Base-by-base conservation (phyloP, 2,329 filamentous ascomycete genomes). In the Periconia macrospinosa region DNA sequence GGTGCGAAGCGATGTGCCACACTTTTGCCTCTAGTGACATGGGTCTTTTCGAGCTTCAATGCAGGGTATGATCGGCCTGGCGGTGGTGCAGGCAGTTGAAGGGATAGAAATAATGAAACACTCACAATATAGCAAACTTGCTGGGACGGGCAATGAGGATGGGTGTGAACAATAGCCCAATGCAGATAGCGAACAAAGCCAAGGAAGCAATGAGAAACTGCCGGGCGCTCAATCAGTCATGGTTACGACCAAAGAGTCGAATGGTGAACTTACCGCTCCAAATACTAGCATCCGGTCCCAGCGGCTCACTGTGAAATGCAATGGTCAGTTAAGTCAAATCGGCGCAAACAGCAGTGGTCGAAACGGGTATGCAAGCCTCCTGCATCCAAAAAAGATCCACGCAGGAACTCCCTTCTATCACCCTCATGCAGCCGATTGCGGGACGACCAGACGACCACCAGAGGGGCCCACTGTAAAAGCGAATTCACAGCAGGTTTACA, bases 91-190 rank as follows among this genome's bases (percentile, higher is more conserved):
- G 57, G 59, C 55, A 55, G 53, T 52, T 55, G 40, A 57, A 50
- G 46, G 47, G 62, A 61, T 14, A 43, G 2, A 23, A 43, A 43
- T 18, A 20, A 58, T 23, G 27, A 14, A n/a, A 45, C 43, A 93
- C 93, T 89, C 86, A 97, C 94, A 97, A 76, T 61, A 96, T 92
- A 51, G 93, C 92, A 81, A 99, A 97, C 81, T 97, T 99, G 76
- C 90, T 86, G 63, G 93, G 92, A 72, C 84, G 87, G 61, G 91
- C 76, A 62, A 90, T 83, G 62, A 97, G 83, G 56, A 92, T 82
- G 50, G 68, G 68, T 27, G 74, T 76, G 55, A 92, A 92, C 78
- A 96, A 93, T 53, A 97, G 81, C 65, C 88, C 88, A 79, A 97
- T 96, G 81, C 90, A 92, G 67, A 96, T 86, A 73, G 95, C 86